Evolutionary conservation across 2,329 filamentous ascomycete genomes (phyloP).

Genomic region (Blumeriella jaapii): DNA sequence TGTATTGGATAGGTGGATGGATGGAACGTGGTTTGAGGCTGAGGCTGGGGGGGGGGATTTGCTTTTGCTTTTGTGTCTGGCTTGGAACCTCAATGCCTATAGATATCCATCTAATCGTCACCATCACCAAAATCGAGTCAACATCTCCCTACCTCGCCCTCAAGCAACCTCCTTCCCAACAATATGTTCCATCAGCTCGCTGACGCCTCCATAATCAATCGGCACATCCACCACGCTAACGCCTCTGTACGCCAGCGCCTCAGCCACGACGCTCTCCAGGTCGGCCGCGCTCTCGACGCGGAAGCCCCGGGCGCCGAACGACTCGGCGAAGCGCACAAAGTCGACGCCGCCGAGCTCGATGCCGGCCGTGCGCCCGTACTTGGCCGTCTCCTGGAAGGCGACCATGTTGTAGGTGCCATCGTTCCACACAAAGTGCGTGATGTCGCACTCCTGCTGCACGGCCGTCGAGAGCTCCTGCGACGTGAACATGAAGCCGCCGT

Average conservation of each 20-base stretch:
- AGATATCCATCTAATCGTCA: constrained; percentile 8
- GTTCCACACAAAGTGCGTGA: constrained; percentile 40
- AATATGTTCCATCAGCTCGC: constrained; percentile 31
- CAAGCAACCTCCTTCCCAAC: constrained; percentile 27
- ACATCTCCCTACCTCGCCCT: constrained; percentile 52
- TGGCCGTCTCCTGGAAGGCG: constrained; percentile 39
- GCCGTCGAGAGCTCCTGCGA: constrained; percentile 35
- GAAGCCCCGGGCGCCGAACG: constrained; percentile 35
- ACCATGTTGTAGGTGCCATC: constrained; percentile 40
- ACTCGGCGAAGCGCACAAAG: constrained; percentile 36
- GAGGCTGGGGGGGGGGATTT: too few species aligned
- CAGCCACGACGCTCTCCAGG: constrained; percentile 32
- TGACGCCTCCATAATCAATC: constrained; percentile 35
- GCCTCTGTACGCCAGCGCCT: constrained; percentile 32
- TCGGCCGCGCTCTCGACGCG: constrained; percentile 30
- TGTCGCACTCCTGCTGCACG: constrained; percentile 35
- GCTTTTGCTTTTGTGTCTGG: too few species aligned
- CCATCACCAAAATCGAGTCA: constrained; percentile 27
- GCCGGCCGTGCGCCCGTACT: constrained; percentile 35
- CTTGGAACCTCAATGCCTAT: background rate
- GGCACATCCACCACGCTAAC: constrained; percentile 35
- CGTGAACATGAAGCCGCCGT: constrained; percentile 39
- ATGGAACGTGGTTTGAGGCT: too few species aligned
- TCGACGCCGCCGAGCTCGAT: constrained; percentile 36
- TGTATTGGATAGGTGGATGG: too few species aligned